Conservation (phyloP, 257 asterid species). For the Jaltomata sinuosa region DNA sequence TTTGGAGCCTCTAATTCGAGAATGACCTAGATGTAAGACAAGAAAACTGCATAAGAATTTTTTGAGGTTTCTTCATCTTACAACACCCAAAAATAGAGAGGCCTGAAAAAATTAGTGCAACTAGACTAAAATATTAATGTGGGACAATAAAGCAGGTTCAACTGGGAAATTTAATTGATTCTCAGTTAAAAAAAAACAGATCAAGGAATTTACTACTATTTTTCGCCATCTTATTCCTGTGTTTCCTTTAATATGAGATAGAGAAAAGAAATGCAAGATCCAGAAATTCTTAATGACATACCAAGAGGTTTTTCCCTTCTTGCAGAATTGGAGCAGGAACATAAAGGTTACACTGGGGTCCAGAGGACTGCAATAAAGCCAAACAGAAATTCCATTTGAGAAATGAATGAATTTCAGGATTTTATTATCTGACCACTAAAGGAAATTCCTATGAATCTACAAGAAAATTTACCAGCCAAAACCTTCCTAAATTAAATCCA, state of each 20-base stretch:
- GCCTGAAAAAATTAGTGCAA: background rate
- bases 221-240: background rate
- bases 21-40: slow-evolving; percentile 40
- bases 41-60: background rate
- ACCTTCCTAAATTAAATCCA: slow-evolving; percentile 66
- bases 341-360: slow-evolving; percentile 92
- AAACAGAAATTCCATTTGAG: slow-evolving; percentile 1
- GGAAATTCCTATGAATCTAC: background rate
- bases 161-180: background rate
- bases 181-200: background rate
- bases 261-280: background rate
- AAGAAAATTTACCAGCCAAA: slow-evolving; percentile 71
- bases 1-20: slow-evolving; percentile 67
- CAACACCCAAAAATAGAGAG: background rate
- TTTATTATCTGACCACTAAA: background rate
- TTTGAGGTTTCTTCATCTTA: background rate
- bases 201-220: background rate
- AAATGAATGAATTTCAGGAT: background rate
- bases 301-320: slow-evolving; percentile 64
- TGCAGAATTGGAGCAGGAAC: slow-evolving; percentile 83
- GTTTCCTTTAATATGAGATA: background rate
- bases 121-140: background rate
- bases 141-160: background rate
- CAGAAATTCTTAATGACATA: slow-evolving; percentile 17
- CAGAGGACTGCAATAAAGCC: slow-evolving; percentile 51